phyloP scores from a whole-genome alignment of 192 early-diverging fungal genomes.

The Backusella parvicylindrica region DNA sequence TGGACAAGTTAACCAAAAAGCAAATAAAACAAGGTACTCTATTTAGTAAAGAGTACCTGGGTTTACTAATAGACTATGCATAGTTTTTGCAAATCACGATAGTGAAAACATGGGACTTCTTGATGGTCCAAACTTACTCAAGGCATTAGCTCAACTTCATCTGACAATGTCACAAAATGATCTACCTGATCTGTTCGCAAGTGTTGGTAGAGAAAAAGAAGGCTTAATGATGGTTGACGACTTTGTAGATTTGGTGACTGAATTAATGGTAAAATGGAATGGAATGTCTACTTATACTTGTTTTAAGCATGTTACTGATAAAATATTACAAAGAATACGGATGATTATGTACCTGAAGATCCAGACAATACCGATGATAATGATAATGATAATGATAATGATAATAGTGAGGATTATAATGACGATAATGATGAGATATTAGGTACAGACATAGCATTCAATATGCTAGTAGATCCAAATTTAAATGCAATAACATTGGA shows the following conservation, averaged over 20 bases:
- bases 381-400: background rate
- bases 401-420: background rate
- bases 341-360: background rate
- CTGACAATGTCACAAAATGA: background rate
- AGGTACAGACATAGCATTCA: background rate
- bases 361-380: background rate
- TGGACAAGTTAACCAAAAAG: background rate
- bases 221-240: background rate
- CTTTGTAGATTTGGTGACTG: background rate
- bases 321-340: background rate
- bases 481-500: background rate
- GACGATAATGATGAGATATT: background rate
- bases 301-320: background rate
- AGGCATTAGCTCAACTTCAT: background rate
- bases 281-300: background rate
- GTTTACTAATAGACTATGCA: background rate
- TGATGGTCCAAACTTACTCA: background rate
- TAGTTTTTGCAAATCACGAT: background rate
- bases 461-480: background rate
- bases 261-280: constrained; percentile 5
- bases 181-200: constrained; percentile 2
- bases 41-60: background rate
- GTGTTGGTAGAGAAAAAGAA: background rate
- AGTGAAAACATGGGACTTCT: background rate
- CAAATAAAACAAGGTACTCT: background rate